Conservation (phyloP, 179 eudicot species). For the Amaranthus tricolor region DNA sequence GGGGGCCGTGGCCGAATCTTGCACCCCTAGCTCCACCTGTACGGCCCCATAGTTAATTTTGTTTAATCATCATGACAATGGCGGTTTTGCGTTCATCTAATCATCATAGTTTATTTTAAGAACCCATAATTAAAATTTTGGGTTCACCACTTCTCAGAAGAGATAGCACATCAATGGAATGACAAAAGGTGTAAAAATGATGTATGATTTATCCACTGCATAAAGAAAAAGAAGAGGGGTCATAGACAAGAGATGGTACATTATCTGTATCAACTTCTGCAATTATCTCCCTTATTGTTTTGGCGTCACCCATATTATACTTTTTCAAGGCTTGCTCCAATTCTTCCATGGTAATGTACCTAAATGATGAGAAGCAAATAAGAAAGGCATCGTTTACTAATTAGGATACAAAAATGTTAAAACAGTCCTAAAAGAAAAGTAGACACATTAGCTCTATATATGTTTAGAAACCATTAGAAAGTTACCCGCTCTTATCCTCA, state of each 20-base stretch:
- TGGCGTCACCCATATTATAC: slow-evolving; percentile 95
- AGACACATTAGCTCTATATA: neutral
- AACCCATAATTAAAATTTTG: no score
- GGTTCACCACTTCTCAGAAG: no score
- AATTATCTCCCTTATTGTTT: slow-evolving; percentile 82
- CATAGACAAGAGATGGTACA: slow-evolving; percentile 42
- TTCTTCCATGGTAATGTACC: slow-evolving; percentile 90
- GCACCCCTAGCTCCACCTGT: no score
- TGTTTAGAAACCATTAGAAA: slow-evolving; percentile 5
- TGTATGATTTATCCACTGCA: neutral
- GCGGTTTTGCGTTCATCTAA: no score
- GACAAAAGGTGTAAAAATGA: neutral
- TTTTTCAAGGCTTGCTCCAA: slow-evolving; percentile 81
- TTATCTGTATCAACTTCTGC: slow-evolving; percentile 92
- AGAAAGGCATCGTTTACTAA: slow-evolving; percentile 3
- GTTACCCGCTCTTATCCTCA: slow-evolving; percentile 93
- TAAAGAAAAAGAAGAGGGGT: neutral
- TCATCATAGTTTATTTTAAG: no score
- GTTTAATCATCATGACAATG: no score
- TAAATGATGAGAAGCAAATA: slow-evolving; percentile 21
- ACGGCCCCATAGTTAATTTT: no score
- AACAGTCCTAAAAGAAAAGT: neutral
- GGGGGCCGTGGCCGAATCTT: no score
- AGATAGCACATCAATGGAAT: neutral
- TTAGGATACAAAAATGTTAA: neutral